Evolutionary conservation across 768 basidiomycete species (phyloP).

Genomic region (Mycena amicta): DNA sequence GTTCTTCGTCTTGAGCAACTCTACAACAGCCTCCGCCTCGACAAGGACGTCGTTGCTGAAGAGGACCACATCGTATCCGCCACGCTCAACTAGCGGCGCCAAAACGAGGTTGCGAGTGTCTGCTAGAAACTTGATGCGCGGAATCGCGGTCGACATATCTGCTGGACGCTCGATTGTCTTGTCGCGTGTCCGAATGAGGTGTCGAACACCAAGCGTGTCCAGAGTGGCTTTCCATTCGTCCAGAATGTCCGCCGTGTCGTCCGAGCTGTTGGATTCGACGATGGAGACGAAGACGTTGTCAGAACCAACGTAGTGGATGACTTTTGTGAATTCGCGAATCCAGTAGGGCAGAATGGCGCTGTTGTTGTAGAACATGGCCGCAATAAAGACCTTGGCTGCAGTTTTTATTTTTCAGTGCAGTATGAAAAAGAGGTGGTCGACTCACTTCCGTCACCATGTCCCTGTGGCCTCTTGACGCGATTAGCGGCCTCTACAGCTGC

Average conservation of each 20-base stretch:
- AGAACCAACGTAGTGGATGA: constrained; percentile 40
- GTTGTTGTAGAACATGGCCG: constrained; percentile 43
- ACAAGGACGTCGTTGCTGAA: constrained; percentile 48
- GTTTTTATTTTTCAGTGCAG: neutral
- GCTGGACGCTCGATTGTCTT: constrained; percentile 25
- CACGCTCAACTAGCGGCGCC: constrained; percentile 38
- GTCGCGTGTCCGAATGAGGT: constrained; percentile 34
- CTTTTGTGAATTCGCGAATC: constrained; percentile 37
- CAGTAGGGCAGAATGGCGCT: constrained; percentile 40
- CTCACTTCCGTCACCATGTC: constrained; percentile 26
- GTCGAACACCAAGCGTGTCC: constrained; percentile 25
- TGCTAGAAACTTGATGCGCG: constrained; percentile 40
- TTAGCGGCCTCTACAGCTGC: constrained; percentile 23
- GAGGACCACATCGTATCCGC: constrained; percentile 42
- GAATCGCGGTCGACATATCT: constrained; percentile 27
- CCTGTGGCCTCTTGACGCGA: constrained; percentile 14
- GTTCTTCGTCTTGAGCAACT: constrained; percentile 39
- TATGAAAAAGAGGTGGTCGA: neutral
- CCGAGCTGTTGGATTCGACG: constrained; percentile 33
- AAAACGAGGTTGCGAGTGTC: constrained; percentile 43
- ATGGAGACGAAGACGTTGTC: constrained; percentile 36
- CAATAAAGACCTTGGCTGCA: constrained; percentile 38
- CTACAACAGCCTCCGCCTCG: constrained; percentile 42
- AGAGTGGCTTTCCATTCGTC: constrained; percentile 28
- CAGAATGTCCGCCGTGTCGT: constrained; percentile 37